Base-by-base conservation (phyloP, 2,329 filamentous ascomycete species). In the Alternaria postmessia region DNA sequence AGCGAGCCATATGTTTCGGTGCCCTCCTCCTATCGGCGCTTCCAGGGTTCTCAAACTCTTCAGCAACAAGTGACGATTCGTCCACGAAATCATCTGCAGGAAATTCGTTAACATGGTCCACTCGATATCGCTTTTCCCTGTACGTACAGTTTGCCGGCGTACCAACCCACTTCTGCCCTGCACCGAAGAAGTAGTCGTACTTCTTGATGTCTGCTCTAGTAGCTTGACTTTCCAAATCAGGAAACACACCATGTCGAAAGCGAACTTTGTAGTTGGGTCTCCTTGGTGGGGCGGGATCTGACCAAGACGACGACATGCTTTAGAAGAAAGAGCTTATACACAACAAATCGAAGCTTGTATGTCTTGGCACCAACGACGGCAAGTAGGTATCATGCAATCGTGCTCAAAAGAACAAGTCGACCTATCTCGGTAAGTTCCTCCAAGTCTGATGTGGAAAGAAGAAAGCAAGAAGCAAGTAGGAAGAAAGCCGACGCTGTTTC, bases 131-230 rank as follows among this genome's bases (percentile, higher is more conserved):
- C 14, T 14, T 44, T n/a, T 43, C 12, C 11, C 1, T 41, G 16
- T 46, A 66, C 66, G 20, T 60, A 70, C 68, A 61, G 34, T 61
- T 62, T 6, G 51, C 58, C 7, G 54, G 56, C 18, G 58, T 64
- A 39, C 48, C 59, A 26, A 70, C 61, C 64, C 67, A 70, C 9
- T 26, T 58, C 44, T 70, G 62, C 16, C 38, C 61, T 8, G 48
- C 46, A 4, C 62, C 61, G 54, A 71, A 70, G 54, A 70, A 71
- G 58, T 62, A 70, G 57, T 68, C 66, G 51, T 71, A 71, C 49
- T 70, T 70, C 38, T 71, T 71, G 28, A 69, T 67, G 46, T 70
- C 65, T 5, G 61, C 66, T 39, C 66, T 54, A 5, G 61, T 68
- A n/a, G 63, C 68, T 44, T 61, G 36, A 5, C 52, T 54, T 47